phyloP scores from a whole-genome alignment of 176 grass and related monocot species.

The Stipa capillata region DNA sequence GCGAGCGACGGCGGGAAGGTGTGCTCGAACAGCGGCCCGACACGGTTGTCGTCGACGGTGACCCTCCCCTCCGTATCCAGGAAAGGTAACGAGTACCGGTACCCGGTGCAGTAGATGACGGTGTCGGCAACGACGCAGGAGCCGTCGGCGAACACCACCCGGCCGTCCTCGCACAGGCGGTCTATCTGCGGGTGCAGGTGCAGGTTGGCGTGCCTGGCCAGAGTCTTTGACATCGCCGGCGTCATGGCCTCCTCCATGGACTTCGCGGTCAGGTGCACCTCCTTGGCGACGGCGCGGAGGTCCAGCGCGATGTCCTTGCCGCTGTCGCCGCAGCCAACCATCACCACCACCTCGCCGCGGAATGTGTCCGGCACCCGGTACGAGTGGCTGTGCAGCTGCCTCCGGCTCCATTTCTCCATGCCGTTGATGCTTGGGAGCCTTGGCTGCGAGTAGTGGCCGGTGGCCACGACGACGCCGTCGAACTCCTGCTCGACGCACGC shows the following conservation, averaged over 20 bases:
- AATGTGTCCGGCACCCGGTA: constrained; percentile 22
- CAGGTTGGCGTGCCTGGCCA: background rate
- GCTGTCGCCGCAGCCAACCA: background rate
- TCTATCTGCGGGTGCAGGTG: background rate
- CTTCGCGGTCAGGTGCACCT: constrained; percentile 2
- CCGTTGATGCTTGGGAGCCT: background rate
- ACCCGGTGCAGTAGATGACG: constrained; percentile 33
- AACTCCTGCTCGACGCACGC: constrained; percentile 34
- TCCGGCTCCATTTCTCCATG: background rate
- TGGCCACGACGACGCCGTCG: constrained; percentile 30
- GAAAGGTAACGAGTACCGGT: constrained; percentile 11
- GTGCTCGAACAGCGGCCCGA: constrained; percentile 28
- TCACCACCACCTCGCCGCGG: constrained; percentile 8
- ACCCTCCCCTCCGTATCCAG: constrained; percentile 17
- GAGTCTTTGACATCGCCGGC: background rate
- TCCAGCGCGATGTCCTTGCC: constrained; percentile 15
- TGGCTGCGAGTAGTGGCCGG: constrained; percentile 24
- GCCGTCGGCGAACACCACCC: constrained; percentile 17
- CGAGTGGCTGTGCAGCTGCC: constrained; percentile 19
- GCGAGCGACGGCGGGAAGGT: constrained; percentile 19
- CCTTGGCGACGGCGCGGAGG: constrained; percentile 3
- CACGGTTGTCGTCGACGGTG: constrained; percentile 10
- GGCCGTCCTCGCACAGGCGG: background rate
- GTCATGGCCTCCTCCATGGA: background rate
- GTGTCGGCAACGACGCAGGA: constrained; percentile 25